Evolutionary conservation across 2,329 filamentous ascomycete genomes (phyloP).

Genomic region (Onygena corvina): DNA sequence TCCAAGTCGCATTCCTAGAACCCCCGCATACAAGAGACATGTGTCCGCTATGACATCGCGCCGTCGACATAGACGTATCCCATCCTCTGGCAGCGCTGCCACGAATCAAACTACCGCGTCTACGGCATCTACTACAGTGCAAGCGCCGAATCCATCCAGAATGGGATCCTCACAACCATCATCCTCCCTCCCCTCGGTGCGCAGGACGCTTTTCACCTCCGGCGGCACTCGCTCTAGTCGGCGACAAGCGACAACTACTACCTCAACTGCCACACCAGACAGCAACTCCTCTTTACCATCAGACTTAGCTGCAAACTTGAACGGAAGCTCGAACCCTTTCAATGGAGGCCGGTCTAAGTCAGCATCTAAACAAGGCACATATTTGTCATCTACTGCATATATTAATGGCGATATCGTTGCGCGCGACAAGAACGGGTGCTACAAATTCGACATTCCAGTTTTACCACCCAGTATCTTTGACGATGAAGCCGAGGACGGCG

Average conservation of each 20-base stretch:
- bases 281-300: conserved; percentile 7
- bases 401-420: conserved; percentile 39
- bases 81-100: conserved; percentile 11
- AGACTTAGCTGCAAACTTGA: background rate
- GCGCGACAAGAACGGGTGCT: conserved; percentile 38
- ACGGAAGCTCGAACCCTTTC: conserved; percentile 1
- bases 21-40: background rate
- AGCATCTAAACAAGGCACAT: background rate
- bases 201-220: conserved; percentile 14
- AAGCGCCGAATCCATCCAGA: conserved; percentile 1
- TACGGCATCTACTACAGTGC: conserved; percentile 10
- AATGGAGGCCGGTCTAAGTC: conserved; percentile 1
- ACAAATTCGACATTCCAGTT: conserved; percentile 36
- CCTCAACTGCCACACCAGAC: background rate
- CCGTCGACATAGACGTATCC: conserved; percentile 12
- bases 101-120: conserved; percentile 8
- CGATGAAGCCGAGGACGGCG: conserved; percentile 29
- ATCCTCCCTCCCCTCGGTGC: conserved; percentile 9
- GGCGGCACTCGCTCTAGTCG: conserved; percentile 6
- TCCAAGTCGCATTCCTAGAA: background rate
- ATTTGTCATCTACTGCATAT: conserved; percentile 8
- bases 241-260: conserved; percentile 2
- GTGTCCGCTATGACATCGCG: conserved; percentile 9
- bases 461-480: conserved; percentile 28
- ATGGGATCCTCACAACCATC: conserved; percentile 1